Percentiles rank a stretch among this genome's conserved stretches.
Conservation (phyloP, 179 eudicot genomes). For the Spinacia oleracea region DNA sequence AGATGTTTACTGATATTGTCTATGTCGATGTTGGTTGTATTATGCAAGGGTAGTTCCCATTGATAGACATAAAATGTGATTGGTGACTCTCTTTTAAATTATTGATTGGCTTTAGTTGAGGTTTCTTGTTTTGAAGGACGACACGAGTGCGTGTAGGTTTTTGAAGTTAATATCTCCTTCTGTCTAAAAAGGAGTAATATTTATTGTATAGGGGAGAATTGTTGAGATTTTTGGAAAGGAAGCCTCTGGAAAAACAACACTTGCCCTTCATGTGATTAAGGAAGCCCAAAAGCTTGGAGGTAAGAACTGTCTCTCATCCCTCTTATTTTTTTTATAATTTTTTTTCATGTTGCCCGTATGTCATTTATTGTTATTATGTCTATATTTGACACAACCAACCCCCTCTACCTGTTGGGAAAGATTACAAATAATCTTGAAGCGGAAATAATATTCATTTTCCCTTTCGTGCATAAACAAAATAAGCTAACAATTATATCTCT, state of each 20-base stretch:
- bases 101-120: background rate
- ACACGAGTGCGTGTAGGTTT: constrained; percentile 3
- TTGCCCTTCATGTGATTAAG: constrained; percentile 83
- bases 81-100: background rate
- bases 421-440: no score
- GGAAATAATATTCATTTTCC: no score
- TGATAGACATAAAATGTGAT: no score
- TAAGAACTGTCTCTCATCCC: constrained; percentile 22
- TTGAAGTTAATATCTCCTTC: background rate
- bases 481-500: no score
- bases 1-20: background rate
- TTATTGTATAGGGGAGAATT: constrained; percentile 75
- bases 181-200: background rate
- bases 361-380: background rate
- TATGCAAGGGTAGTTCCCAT: no score
- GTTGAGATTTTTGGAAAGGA: constrained; percentile 95
- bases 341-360: background rate
- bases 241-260: constrained; percentile 97
- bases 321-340: no score
- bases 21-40: no score
- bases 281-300: constrained; percentile 99
- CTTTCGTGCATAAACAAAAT: no score
- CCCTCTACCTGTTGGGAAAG: background rate
- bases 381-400: background rate
- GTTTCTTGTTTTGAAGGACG: background rate